Evolutionary conservation across 805 yeast genomes (phyloP).

Genomic region (Metschnikowia baotianmanensis): DNA sequence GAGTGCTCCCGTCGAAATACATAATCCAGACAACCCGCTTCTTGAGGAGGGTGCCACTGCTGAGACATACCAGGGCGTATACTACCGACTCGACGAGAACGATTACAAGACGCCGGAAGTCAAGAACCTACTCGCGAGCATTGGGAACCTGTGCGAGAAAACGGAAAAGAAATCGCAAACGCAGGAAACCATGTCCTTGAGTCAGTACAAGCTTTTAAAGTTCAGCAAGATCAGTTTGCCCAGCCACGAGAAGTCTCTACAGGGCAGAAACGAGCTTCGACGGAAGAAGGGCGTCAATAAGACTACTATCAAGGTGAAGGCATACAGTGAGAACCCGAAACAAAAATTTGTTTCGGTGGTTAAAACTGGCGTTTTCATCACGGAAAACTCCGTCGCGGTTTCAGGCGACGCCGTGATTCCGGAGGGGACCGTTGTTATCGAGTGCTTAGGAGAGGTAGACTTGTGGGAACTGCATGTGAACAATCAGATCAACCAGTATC

Average conservation of each 20-base stretch:
- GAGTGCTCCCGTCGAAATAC: slow-evolving; percentile 9
- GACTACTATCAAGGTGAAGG: slow-evolving; percentile 47
- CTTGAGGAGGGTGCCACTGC: slow-evolving; percentile 40
- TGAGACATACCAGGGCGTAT: slow-evolving; percentile 52
- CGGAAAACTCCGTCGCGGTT: slow-evolving; percentile 16
- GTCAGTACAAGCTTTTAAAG: slow-evolving; percentile 29
- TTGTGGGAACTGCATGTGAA: slow-evolving; percentile 59
- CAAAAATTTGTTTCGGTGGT: slow-evolving; percentile 67
- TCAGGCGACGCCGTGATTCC: slow-evolving; percentile 28
- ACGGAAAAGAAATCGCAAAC: slow-evolving; percentile 1
- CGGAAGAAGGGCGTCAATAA: slow-evolving; percentile 22
- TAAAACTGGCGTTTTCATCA: slow-evolving; percentile 58
- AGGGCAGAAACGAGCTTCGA: slow-evolving; percentile 35
- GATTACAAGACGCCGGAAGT: slow-evolving; percentile 43
- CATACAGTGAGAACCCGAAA: slow-evolving; percentile 56
- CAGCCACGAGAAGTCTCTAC: slow-evolving; percentile 29
- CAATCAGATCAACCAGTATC: slow-evolving; percentile 74
- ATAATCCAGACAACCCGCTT: slow-evolving; percentile 44
- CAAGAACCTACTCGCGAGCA: slow-evolving; percentile 20
- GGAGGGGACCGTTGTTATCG: slow-evolving; percentile 51
- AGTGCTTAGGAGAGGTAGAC: slow-evolving; percentile 72
- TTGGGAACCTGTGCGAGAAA: slow-evolving; percentile 18
- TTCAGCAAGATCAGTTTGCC: slow-evolving; percentile 34
- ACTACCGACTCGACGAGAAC: slow-evolving; percentile 44
- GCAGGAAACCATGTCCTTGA: slow-evolving; percentile 20